These are phyloP conservation scores for Cercospora brassicicola DNA, from an alignment of 2,329 filamentous ascomycete species.

Conservation along the genomic window DNA sequence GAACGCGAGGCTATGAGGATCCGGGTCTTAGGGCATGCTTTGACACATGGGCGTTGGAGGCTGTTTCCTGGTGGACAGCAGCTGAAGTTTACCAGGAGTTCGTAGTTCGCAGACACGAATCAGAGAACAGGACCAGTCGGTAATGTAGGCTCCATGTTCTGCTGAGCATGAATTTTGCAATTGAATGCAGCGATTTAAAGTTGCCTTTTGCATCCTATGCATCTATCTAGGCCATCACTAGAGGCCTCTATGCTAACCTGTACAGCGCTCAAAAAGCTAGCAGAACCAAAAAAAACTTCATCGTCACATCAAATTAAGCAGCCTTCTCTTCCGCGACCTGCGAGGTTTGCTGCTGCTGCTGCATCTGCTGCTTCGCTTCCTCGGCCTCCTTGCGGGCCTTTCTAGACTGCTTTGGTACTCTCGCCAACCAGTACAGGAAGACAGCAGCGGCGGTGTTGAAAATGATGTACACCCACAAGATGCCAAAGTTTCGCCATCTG, in stretches of 20 bases:
- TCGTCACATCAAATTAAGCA: neutral
- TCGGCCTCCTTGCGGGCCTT: slow-evolving; percentile 48
- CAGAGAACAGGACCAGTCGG: neutral
- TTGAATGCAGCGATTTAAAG: no score
- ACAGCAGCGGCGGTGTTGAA: slow-evolving; percentile 55
- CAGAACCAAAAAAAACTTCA: neutral
- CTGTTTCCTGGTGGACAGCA: neutral
- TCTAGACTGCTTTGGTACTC: slow-evolving; percentile 54
- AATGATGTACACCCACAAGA: slow-evolving; percentile 54
- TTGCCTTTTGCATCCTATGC: neutral
- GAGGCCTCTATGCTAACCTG: neutral
- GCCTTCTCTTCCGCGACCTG: neutral
- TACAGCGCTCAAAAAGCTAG: neutral
- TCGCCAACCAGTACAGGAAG: slow-evolving; percentile 55
- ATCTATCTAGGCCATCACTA: neutral
- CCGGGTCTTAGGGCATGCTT: neutral
- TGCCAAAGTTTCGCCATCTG: slow-evolving; percentile 56
- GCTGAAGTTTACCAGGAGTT: neutral
- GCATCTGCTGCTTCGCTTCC: slow-evolving; percentile 14
- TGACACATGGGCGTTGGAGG: neutral
- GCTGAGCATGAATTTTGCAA: no score
- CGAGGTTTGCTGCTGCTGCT: neutral
- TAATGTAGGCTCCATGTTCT: neutral
- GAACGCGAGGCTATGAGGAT: neutral
- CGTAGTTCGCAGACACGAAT: neutral